Evolutionary conservation across 495 filamentous ascomycete species (phyloP).

Genomic region (Terfezia boudieri): DNA sequence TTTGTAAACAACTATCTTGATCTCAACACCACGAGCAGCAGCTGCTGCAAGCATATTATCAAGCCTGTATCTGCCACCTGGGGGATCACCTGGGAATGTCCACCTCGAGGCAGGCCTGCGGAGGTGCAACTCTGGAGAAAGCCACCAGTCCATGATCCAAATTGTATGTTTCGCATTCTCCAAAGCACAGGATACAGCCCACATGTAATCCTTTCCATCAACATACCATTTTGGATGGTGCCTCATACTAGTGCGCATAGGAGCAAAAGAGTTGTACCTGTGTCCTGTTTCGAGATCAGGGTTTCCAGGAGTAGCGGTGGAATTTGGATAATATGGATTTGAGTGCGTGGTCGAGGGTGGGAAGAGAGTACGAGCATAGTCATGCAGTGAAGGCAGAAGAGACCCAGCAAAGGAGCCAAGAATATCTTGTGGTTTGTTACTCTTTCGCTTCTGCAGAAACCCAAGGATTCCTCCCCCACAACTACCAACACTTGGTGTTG

Average conservation of each 20-base stretch:
- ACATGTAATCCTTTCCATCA: slow-evolving; percentile 81
- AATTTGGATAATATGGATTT: not conserved
- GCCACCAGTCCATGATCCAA: slow-evolving; percentile 92
- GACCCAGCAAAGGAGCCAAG: slow-evolving; percentile 13
- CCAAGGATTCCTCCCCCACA: not conserved
- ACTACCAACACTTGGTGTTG: not conserved
- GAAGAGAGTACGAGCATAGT: slow-evolving; percentile 14
- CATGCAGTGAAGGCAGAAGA: slow-evolving; percentile 12
- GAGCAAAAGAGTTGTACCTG: not conserved
- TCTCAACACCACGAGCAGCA: slow-evolving; percentile 63
- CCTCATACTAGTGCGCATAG: not conserved
- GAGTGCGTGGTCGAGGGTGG: slow-evolving; percentile 11
- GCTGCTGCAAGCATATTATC: slow-evolving; percentile 77
- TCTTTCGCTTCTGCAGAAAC: not conserved
- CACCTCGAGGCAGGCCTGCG: slow-evolving; percentile 47
- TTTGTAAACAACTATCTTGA: slow-evolving; percentile 91
- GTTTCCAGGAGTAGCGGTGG: not conserved
- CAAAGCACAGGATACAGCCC: slow-evolving; percentile 63
- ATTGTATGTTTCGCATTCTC: slow-evolving; percentile 67
- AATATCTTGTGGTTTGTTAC: not conserved
- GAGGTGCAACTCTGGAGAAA: slow-evolving; percentile 75
- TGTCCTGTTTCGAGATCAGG: not conserved
- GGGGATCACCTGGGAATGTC: slow-evolving; percentile 4
- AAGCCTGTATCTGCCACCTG: slow-evolving; percentile 65
- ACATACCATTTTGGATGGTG: slow-evolving; percentile 58